These are phyloP conservation scores for Macrophomina tecta DNA, from an alignment of 2,329 filamentous ascomycete genomes.

Conservation along the genomic window DNA sequence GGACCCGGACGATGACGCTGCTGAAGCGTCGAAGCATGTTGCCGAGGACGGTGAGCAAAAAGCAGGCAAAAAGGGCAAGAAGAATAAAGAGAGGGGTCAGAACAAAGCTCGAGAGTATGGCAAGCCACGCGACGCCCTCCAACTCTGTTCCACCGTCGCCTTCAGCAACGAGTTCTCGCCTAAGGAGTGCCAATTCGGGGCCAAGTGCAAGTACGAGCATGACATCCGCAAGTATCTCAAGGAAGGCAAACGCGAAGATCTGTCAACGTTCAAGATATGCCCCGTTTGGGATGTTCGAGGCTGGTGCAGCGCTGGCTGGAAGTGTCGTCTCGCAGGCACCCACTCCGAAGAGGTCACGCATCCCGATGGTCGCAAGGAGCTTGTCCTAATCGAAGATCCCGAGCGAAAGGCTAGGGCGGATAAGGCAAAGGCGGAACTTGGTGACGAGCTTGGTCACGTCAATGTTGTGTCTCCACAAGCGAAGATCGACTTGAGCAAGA, in stretches of 20 bases:
- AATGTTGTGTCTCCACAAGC: constrained; percentile 74
- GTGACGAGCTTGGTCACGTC: constrained; percentile 66
- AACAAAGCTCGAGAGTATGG: constrained; percentile 86
- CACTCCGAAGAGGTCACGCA: constrained; percentile 82
- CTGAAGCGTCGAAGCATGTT: constrained; percentile 59
- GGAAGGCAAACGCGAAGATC: constrained; percentile 79
- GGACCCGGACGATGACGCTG: constrained; percentile 61
- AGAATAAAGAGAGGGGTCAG: constrained; percentile 71
- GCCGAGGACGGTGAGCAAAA: constrained; percentile 49
- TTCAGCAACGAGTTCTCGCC: constrained; percentile 82
- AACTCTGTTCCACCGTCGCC: constrained; percentile 77
- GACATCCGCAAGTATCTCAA: constrained; percentile 84
- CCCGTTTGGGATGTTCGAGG: constrained; percentile 80
- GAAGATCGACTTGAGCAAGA: constrained; percentile 78
- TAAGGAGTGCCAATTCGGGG: constrained; percentile 73
- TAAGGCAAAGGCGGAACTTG: constrained; percentile 47
- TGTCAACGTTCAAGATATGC: constrained; percentile 77
- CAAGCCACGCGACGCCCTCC: constrained; percentile 75
- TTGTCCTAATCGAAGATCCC: constrained; percentile 70
- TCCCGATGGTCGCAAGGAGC: constrained; percentile 81
- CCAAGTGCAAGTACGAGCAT: constrained; percentile 81
- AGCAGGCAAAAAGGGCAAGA: constrained; percentile 55
- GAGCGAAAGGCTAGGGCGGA: constrained; percentile 54
- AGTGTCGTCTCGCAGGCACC: constrained; percentile 86
- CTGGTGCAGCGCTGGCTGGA: constrained; percentile 85